Evolutionary conservation across 2,329 filamentous ascomycete genomes (phyloP), one percentile per base, ranked within the genome.

Genomic region (Hypoxylon sp.): DNA sequence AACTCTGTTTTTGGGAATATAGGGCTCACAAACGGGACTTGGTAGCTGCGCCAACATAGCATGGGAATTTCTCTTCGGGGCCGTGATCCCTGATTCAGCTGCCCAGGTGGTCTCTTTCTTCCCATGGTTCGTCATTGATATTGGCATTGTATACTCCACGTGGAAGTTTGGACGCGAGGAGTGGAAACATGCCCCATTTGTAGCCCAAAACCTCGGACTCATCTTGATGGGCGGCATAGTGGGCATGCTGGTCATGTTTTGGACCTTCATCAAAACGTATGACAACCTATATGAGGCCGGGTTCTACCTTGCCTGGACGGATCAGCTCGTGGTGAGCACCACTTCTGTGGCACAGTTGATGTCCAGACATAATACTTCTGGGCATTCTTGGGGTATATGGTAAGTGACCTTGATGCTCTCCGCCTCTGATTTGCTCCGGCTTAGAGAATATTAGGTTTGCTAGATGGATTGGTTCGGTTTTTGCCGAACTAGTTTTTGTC

Each of bases 311-410:
- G 53, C 53, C 6, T 56, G 37, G 37, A 46, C 39, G 17, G 37
- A 46, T 15, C 53, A 56, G 10, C n/a, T 56, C 15, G 24, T 56
- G n/a, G 37, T 56, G 3, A 56, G 53, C 37, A 46, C 37, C 27
- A 46, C 53, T 11, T 56, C 53, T 3, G 53, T 56, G 39, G 37
- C 39, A 3, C 53, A 56, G 6, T 32, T 56, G 39, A 56, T 56
- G 37, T 56, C 37, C n/a, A 44, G 53, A 37, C 29, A 56, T 46
- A 56, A 46, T 11, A 56, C 53, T 4, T 56, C 53, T 46, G 53
- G 53, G 8, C 53, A 56, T 21, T 56, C 53, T 19, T 56, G 53
- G 53, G 39, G 21, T 19, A 56, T 56, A 15, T 56, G 53, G 53
- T 56, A 46, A 56, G 53, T 46, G 24, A n/a, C 21, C 32, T 2